A percentile compares a stretch with the other conserved stretches of the same genome.
These are phyloP conservation scores for Alternaria hordeiaustralica DNA, from an alignment of 2,329 filamentous ascomycete genomes.

Conservation along the genomic window DNA sequence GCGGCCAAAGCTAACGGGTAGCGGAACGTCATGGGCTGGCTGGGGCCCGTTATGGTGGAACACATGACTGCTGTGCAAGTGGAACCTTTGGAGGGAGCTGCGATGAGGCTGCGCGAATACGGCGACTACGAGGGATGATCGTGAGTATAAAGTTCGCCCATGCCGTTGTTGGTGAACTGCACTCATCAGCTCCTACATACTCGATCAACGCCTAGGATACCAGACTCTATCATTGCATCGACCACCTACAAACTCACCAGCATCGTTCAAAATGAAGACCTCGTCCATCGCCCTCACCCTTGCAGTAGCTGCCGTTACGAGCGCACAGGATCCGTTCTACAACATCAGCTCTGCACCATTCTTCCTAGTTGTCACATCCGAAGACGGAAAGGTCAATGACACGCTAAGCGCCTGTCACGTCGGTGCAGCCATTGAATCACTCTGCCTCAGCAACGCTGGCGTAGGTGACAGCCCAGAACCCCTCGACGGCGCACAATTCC, in stretches of 20 bases:
- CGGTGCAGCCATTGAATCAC: constrained; percentile 57
- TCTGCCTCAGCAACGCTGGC: constrained; percentile 47
- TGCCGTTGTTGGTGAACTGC: neutral
- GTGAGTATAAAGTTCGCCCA: constrained; percentile 13
- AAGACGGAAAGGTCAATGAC: constrained; percentile 49
- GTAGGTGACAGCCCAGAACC: constrained; percentile 26
- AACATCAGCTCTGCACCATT: constrained; percentile 54
- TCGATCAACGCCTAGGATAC: neutral
- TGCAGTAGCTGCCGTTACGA: constrained; percentile 28
- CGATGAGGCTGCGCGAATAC: constrained; percentile 9
- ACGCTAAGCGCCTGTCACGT: constrained; percentile 55
- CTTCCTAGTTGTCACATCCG: constrained; percentile 50
- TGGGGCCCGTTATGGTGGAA: constrained; percentile 9
- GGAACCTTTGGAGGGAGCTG: constrained; percentile 9
- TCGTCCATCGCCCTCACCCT: constrained; percentile 27
- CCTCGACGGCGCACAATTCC: constrained; percentile 29
- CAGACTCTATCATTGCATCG: neutral
- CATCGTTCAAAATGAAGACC: constrained; percentile 28
- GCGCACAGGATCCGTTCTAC: constrained; percentile 38
- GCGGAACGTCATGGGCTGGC: constrained; percentile 13
- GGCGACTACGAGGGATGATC: neutral
- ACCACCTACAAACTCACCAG: neutral
- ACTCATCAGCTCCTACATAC: constrained; percentile 1
- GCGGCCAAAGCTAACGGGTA: constrained; percentile 6
- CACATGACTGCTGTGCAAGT: constrained; percentile 18